These are phyloP conservation scores for Cytospora schulzeri DNA, from an alignment of 2,329 filamentous ascomycete species.

Conservation along the genomic window DNA sequence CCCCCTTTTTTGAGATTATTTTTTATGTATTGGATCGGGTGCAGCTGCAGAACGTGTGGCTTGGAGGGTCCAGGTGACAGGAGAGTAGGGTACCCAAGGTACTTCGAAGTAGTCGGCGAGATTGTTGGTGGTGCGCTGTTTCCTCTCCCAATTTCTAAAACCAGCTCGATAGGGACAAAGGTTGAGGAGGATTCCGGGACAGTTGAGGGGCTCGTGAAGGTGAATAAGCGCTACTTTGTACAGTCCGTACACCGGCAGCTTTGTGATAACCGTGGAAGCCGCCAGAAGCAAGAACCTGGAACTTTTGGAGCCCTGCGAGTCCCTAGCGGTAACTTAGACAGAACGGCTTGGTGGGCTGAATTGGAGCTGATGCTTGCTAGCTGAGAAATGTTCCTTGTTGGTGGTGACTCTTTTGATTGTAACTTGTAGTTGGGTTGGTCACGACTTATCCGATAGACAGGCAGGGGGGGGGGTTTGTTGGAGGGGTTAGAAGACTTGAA, in stretches of 20 bases:
- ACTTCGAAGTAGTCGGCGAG: constrained; percentile 16
- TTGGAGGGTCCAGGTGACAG: constrained; percentile 19
- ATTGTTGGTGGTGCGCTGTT: not conserved
- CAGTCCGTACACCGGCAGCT: constrained; percentile 15
- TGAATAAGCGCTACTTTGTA: constrained; percentile 19
- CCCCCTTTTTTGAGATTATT: not conserved
- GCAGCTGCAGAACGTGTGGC: constrained; percentile 21
- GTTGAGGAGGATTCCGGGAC: constrained; percentile 4
- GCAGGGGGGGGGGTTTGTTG: no score
- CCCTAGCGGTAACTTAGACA: not conserved
- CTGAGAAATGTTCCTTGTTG: constrained; percentile 15
- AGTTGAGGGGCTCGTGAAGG: constrained; percentile 16
- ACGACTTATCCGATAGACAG: constrained; percentile 27
- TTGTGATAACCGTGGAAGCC: constrained; percentile 1
- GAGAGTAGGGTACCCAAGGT: constrained; percentile 6
- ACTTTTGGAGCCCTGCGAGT: constrained; percentile 3
- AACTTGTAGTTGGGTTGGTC: constrained; percentile 17
- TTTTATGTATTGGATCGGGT: constrained; percentile 6
- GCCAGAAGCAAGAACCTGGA: constrained; percentile 6
- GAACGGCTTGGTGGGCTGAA: constrained; percentile 18
- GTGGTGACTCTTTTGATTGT: constrained; percentile 13
- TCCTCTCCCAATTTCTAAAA: not conserved
- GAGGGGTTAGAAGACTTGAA: constrained; percentile 25
- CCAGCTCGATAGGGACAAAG: constrained; percentile 13
- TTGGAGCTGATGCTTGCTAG: constrained; percentile 18